Conservation (phyloP, 208 protist genomes). For the Wallacemonas sp. region DNA sequence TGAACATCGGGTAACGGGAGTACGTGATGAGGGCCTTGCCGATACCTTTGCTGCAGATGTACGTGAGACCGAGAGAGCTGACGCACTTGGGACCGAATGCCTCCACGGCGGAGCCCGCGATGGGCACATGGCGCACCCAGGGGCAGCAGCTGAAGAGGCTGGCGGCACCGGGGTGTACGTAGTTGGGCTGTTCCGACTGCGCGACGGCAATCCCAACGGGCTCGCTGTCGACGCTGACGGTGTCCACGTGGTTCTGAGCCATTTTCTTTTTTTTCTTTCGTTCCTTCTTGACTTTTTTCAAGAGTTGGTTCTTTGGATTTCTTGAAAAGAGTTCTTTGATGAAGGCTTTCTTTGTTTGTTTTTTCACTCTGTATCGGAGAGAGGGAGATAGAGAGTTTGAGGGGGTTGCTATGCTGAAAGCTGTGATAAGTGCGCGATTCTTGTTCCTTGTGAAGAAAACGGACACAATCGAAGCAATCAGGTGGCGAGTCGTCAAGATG, state of each 20-base stretch:
- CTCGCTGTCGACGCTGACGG: not conserved
- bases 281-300: not conserved
- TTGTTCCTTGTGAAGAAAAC: constrained; percentile 18
- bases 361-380: not conserved
- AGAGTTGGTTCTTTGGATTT: no score
- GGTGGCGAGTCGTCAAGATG: not conserved
- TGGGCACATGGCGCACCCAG: constrained; percentile 24
- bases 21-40: constrained; percentile 23
- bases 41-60: constrained; percentile 41
- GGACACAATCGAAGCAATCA: not conserved
- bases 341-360: not conserved
- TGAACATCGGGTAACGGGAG: constrained; percentile 41
- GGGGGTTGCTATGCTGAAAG: not conserved
- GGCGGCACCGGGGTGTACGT: constrained; percentile 29
- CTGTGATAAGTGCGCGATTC: not conserved
- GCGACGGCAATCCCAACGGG: not conserved
- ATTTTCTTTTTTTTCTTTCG: constrained; percentile 3
- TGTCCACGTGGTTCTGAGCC: constrained; percentile 4
- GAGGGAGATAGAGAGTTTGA: not conserved
- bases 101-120: constrained; percentile 26
- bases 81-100: constrained; percentile 33
- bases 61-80: constrained; percentile 30
- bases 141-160: constrained; percentile 22
- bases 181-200: constrained; percentile 6
- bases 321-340: not conserved